Conservation (phyloP, 139 green algal genomes). For the Parachlorella kessleri region DNA sequence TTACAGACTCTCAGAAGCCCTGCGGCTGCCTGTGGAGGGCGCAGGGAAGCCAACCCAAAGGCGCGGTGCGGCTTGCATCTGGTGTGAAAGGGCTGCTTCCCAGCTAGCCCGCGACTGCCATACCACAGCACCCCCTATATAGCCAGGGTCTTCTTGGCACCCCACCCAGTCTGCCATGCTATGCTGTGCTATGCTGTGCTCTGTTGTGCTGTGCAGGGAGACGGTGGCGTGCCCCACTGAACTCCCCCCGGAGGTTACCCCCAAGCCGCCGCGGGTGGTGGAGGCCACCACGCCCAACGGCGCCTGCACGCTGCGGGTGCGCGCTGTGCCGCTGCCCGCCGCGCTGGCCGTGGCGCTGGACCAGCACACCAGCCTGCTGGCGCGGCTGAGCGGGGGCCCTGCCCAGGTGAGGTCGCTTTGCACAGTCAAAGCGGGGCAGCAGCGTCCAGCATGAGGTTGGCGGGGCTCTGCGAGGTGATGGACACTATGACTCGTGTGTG, state of each 20-base stretch:
- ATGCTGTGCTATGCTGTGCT: background rate
- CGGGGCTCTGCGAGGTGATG: too few species aligned
- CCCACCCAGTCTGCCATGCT: background rate
- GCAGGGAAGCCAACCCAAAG: background rate
- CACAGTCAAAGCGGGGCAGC: background rate
- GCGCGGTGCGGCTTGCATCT: background rate
- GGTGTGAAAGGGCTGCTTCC: too few species aligned
- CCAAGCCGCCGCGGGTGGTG: slow-evolving; percentile 48
- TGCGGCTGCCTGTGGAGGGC: background rate
- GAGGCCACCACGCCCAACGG: slow-evolving; percentile 81
- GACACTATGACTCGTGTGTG: too few species aligned
- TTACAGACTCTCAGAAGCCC: background rate
- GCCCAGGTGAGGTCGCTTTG: too few species aligned
- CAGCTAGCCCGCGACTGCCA: too few species aligned
- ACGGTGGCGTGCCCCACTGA: slow-evolving; percentile 16
- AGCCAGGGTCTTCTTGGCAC: too few species aligned
- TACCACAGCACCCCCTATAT: too few species aligned
- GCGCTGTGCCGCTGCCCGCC: slow-evolving; percentile 66
- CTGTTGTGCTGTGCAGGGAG: slow-evolving; percentile 19
- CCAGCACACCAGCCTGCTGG: slow-evolving; percentile 55
- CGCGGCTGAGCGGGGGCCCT: too few species aligned
- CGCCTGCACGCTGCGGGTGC: slow-evolving; percentile 66
- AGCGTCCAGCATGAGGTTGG: background rate
- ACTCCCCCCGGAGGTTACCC: background rate
- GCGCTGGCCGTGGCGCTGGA: slow-evolving; percentile 61